A percentile compares a stretch with the other conserved stretches of the same genome.
Conservation (phyloP, 129 eudicot genomes). For the Glebionis coronaria region DNA sequence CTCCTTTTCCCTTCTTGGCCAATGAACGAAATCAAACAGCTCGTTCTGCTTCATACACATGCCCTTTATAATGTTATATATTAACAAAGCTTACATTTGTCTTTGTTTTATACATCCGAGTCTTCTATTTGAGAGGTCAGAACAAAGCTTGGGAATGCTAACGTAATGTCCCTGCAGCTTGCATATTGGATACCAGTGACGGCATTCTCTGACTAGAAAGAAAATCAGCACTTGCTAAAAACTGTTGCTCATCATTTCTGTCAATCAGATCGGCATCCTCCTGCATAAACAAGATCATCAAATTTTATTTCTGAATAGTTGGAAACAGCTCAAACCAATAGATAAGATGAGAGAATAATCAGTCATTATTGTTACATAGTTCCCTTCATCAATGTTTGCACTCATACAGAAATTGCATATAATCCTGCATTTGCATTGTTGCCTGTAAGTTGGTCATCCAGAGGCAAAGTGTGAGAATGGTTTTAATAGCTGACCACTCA, state of each 20-base stretch:
- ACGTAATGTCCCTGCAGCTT: too few relatives aligned
- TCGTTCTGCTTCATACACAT: too few relatives aligned
- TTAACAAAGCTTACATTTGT: too few relatives aligned
- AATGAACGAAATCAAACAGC: too few relatives aligned
- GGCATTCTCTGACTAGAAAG: slow-evolving; percentile 72
- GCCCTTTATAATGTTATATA: too few relatives aligned
- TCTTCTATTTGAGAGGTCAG: too few relatives aligned
- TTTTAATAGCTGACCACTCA: not conserved
- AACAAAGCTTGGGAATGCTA: too few relatives aligned
- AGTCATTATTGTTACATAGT: not conserved
- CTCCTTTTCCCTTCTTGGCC: too few relatives aligned
- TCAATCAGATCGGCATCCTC: slow-evolving; percentile 73
- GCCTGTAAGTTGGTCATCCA: not conserved
- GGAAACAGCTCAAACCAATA: not conserved
- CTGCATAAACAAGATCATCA: slow-evolving; percentile 34
- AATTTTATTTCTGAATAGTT: not conserved
- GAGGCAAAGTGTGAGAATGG: too few relatives aligned
- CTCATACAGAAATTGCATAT: not conserved
- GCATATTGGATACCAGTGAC: slow-evolving; percentile 52
- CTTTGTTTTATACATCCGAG: too few relatives aligned
- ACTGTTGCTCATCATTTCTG: slow-evolving; percentile 65
- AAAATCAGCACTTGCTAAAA: slow-evolving; percentile 81
- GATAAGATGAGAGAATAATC: not conserved
- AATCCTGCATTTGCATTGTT: not conserved
- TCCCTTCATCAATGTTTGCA: not conserved